Conservation (phyloP, 2,329 filamentous ascomycete species). For the Alternaria conjuncta region DNA sequence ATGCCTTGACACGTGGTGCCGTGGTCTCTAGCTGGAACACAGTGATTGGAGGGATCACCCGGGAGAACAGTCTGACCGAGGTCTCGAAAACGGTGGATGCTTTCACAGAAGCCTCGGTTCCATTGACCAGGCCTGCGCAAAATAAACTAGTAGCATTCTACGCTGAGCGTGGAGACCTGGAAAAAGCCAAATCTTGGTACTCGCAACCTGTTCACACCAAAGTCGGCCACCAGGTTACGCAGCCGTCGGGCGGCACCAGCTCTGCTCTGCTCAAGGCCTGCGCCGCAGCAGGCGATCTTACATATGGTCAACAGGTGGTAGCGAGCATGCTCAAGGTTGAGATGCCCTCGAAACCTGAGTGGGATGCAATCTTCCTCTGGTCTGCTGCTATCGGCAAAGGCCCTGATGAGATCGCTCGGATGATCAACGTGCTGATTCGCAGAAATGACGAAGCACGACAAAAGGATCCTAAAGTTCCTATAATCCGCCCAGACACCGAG, state of each 20-base stretch:
- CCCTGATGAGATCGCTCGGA: conserved; percentile 73
- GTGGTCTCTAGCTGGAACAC: conserved; percentile 27
- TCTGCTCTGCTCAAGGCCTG: conserved; percentile 66
- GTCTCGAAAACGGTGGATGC: conserved; percentile 63
- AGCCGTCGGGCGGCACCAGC: conserved; percentile 50
- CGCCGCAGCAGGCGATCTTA: conserved; percentile 35
- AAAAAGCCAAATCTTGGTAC: conserved; percentile 73
- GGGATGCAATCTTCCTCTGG: conserved; percentile 79
- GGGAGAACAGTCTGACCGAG: conserved; percentile 64
- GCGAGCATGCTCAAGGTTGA: conserved; percentile 43
- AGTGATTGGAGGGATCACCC: conserved; percentile 67
- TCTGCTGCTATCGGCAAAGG: conserved; percentile 74
- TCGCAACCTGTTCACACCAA: conserved; percentile 57
- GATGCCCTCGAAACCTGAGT: conserved; percentile 59
- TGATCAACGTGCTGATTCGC: conserved; percentile 71
- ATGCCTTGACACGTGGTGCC: not conserved
- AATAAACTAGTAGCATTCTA: conserved; percentile 67
- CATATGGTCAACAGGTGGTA: conserved; percentile 52
- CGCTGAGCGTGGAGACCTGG: conserved; percentile 62
- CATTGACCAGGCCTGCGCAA: conserved; percentile 51
- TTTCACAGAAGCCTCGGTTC: conserved; percentile 52
- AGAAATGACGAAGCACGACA: conserved; percentile 56
- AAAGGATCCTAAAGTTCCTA: conserved; percentile 17
- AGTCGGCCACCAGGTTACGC: conserved; percentile 1
- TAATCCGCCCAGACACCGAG: conserved; percentile 65